Evolutionary conservation across 163 green algal species (phyloP), one percentile per base, ranked within the genome.

Genomic region (Chlorella variabilis): DNA sequence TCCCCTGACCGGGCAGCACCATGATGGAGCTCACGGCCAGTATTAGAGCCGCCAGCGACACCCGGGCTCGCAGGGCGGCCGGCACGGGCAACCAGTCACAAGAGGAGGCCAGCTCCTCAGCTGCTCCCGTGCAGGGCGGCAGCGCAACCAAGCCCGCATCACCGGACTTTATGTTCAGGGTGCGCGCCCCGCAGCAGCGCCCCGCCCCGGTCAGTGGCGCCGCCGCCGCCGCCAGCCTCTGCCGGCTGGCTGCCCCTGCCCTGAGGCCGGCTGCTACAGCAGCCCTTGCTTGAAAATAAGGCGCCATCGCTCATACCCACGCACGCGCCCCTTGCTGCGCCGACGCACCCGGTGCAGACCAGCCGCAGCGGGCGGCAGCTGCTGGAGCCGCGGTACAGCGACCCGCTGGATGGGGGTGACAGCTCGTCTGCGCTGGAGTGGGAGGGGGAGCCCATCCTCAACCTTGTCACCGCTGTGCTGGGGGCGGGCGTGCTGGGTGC

Each of bases 401-500:
- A 81, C 41, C 41, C 75, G 29, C 29, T 71, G 58, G 75, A 80
- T 1, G 7, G 6, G 23, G 18, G 15, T 21, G 73, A 69, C 23
- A 70, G 73, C 73, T 29, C n/a, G 38, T 17, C 20, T 8, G 51
- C n/a, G 56, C 21, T 61, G 2, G 75, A 81, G 29, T 71, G 58
- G 75, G 75, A 81, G 41, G 49, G 59, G 42, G 73, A 71, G 41
- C 75, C 75, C 31, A 62, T 78, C 33, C 36, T 86, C 1, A 75
- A 81, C 42, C 61, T 86, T 36, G 69, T 84, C 45, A 94, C 92
- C 31, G 93, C 88, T 36, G 88, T 94, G 23, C 77, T 96, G 51
- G 89, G 90, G n/a, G 89, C 88, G 1, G 90, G 90, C 0, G 85
- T 95, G 18, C 87, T 97, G 17, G 93, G 73, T 80, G 56, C 9